These are phyloP conservation scores for Cruciata laevipes DNA, from an alignment of 257 asterid genomes.

Conservation along the genomic window DNA sequence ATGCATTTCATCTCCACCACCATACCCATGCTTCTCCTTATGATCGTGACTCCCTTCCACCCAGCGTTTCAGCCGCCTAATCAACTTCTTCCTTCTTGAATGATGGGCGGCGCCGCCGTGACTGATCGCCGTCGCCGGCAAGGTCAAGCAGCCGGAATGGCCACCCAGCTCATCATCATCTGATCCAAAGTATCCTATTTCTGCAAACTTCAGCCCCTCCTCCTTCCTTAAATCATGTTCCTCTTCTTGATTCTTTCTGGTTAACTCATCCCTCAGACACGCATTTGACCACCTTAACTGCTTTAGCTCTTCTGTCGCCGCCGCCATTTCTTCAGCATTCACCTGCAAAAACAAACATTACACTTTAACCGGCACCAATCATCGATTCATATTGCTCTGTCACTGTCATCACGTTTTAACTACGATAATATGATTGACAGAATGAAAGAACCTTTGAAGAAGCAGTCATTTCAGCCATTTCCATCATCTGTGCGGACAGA, in stretches of 20 bases:
- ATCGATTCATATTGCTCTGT: too few relatives aligned
- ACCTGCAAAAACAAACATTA: slow-evolving; percentile 23
- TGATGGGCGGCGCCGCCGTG: slow-evolving; percentile 15
- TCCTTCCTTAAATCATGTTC: slow-evolving; percentile 14
- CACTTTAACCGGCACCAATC: too few relatives aligned
- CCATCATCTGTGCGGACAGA: slow-evolving; percentile 9
- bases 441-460: slow-evolving; percentile 29
- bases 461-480: slow-evolving; percentile 26
- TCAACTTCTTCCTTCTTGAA: slow-evolving; percentile 40
- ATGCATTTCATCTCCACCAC: slow-evolving; percentile 10
- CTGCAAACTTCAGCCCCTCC: slow-evolving; percentile 14
- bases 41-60: slow-evolving; percentile 41
- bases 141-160: slow-evolving; percentile 25
- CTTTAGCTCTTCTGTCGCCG: slow-evolving; percentile 33
- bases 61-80: slow-evolving; percentile 51
- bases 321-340: slow-evolving; percentile 16
- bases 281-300: slow-evolving; percentile 50
- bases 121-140: slow-evolving; percentile 16
- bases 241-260: slow-evolving; percentile 32
- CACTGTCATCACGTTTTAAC: too few relatives aligned
- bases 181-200: slow-evolving; percentile 25
- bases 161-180: slow-evolving; percentile 27
- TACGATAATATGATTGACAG: too few relatives aligned
- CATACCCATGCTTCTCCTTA: slow-evolving; percentile 22
- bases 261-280: slow-evolving; percentile 40